Conservation (phyloP, 257 asterid species). For the Capsicum rhomboideum region DNA sequence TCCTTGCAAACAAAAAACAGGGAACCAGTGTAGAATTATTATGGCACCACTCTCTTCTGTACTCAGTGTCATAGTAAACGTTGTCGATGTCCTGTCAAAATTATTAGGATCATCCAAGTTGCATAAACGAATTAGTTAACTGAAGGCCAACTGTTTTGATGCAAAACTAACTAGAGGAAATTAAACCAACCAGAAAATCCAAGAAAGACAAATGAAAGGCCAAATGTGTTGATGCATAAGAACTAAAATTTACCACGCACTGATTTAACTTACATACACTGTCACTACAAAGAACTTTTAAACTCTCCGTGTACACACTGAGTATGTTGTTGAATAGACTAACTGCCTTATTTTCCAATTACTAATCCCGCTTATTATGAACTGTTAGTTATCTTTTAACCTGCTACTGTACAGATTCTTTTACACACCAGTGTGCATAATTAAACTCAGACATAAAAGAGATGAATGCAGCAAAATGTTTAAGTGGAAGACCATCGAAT, state of each 20-base stretch:
- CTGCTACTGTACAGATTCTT: neutral
- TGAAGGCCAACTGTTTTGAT: neutral
- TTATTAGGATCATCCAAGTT: neutral
- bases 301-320: too few species aligned
- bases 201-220: neutral
- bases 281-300: neutral
- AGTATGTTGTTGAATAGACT: neutral
- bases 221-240: too few species aligned
- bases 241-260: neutral
- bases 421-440: neutral
- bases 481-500: neutral
- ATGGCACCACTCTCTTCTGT: constrained; percentile 89
- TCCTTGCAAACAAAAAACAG: constrained; percentile 78
- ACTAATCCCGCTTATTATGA: neutral
- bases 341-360: neutral
- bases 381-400: neutral
- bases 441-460: neutral
- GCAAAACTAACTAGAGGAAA: neutral
- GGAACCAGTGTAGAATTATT: constrained; percentile 52
- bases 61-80: constrained; percentile 71
- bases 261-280: neutral
- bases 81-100: constrained; percentile 59
- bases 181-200: neutral
- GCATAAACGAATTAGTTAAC: neutral
- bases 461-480: neutral